Evolutionary conservation across 2,329 filamentous ascomycete genomes (phyloP).

Genomic region (Thelonectria discophora): DNA sequence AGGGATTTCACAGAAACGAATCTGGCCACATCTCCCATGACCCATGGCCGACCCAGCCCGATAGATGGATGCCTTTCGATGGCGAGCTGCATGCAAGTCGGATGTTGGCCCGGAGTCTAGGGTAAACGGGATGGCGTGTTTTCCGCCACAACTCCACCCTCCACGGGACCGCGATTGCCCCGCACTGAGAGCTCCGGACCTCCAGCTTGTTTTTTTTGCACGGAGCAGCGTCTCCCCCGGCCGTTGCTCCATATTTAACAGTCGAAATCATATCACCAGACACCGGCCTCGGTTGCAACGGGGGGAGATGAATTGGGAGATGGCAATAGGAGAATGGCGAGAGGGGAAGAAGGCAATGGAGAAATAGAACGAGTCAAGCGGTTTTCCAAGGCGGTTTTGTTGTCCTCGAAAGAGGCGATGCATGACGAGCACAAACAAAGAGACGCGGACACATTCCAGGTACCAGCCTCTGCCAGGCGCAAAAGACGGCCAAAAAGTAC

Average conservation of each 20-base stretch:
- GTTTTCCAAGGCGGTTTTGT: background rate
- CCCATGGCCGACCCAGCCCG: background rate
- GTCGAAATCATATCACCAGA: slow-evolving; percentile 7
- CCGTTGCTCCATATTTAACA: background rate
- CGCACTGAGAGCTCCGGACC: slow-evolving; percentile 6
- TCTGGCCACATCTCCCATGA: background rate
- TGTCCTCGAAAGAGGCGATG: background rate
- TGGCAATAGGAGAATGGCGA: background rate
- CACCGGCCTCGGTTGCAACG: background rate
- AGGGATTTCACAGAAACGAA: background rate
- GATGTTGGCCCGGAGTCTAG: slow-evolving; percentile 8
- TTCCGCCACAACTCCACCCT: slow-evolving; percentile 14
- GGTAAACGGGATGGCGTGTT: slow-evolving; percentile 17
- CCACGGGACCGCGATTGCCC: slow-evolving; percentile 17
- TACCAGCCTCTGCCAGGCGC: too few species aligned
- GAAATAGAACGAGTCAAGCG: too few species aligned
- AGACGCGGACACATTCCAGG: background rate
- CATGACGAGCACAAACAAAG: background rate
- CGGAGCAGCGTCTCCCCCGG: background rate
- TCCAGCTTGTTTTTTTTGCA: background rate
- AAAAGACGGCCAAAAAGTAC: slow-evolving; percentile 37
- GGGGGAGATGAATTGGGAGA: background rate
- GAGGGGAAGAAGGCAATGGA: background rate
- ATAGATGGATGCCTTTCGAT: background rate
- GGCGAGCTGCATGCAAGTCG: background rate